phyloP scores from a whole-genome alignment of 345 rosid genomes.

The Cardamine occulta region DNA sequence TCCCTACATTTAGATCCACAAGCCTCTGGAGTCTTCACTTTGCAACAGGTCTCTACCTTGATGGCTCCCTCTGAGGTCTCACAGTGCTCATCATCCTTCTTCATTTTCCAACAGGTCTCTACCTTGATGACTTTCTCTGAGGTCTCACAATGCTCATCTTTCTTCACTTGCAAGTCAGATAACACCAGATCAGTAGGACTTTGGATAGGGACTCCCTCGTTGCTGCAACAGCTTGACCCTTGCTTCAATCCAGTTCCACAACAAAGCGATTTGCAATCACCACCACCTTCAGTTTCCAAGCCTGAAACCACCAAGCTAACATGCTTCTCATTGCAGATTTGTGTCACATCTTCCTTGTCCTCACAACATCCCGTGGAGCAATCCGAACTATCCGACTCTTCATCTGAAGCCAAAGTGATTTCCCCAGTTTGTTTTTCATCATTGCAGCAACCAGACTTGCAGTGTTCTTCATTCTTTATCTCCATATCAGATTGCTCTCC shows the following conservation, averaged over 20 bases:
- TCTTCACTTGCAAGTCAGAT: slow-evolving; percentile 37
- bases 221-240: slow-evolving; percentile 33
- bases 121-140: background rate
- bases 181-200: slow-evolving; percentile 17
- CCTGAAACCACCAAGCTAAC: slow-evolving; percentile 17
- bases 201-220: background rate
- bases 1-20: slow-evolving; percentile 24
- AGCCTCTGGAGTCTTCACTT: slow-evolving; percentile 37
- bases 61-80: background rate
- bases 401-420: slow-evolving; percentile 31
- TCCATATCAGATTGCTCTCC: slow-evolving; percentile 10
- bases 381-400: slow-evolving; percentile 4
- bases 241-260: slow-evolving; percentile 31
- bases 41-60: background rate
- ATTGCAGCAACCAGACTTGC: slow-evolving; percentile 34
- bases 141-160: slow-evolving; percentile 10
- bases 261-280: slow-evolving; percentile 28
- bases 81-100: background rate
- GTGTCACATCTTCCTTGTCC: slow-evolving; percentile 12
- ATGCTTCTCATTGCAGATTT: slow-evolving; percentile 27
- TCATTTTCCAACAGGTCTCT: slow-evolving; percentile 32
- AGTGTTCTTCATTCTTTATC: background rate
- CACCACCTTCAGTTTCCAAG: slow-evolving; percentile 9
- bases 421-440: slow-evolving; percentile 28
- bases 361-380: slow-evolving; percentile 16